A percentile compares a stretch with the other conserved stretches of the same genome.
These are phyloP conservation scores for Choiromyces venosus DNA, from an alignment of 495 filamentous ascomycete species.

Conservation along the genomic window DNA sequence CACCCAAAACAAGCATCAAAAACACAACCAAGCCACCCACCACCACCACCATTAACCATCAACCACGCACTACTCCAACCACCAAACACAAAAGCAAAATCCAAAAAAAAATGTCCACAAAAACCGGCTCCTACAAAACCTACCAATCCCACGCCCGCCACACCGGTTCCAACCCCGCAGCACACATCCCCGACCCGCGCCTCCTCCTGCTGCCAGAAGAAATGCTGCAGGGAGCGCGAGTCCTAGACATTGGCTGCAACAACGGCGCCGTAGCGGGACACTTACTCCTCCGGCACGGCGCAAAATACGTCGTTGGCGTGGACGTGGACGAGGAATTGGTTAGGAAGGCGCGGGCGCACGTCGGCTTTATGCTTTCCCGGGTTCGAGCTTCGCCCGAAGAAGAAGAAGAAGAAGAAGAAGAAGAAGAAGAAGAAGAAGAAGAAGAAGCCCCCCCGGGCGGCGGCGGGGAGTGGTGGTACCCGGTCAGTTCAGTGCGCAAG, in stretches of 20 bases:
- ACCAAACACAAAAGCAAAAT: background rate
- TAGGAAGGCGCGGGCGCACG: constrained; percentile 40
- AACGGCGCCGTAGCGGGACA: constrained; percentile 43
- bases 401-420: too few relatives aligned
- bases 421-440: too few relatives aligned
- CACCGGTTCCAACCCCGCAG: constrained; percentile 33
- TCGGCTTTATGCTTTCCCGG: constrained; percentile 42
- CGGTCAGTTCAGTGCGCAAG: constrained; percentile 43
- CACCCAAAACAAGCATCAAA: background rate
- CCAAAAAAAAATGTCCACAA: background rate
- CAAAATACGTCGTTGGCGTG: constrained; percentile 41
- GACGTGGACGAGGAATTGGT: constrained; percentile 44
- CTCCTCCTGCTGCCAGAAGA: constrained; percentile 36
- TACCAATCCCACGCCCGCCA: constrained; percentile 38
- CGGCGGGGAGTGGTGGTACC: constrained; percentile 44
- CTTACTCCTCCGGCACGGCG: constrained; percentile 23
- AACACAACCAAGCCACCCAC: background rate
- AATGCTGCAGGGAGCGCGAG: constrained; percentile 37
- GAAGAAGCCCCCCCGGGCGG: too few relatives aligned
- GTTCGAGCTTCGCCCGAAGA: too few relatives aligned
- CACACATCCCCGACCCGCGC: constrained; percentile 44
- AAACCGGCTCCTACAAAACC: constrained; percentile 4
- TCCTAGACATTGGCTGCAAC: constrained; percentile 47
- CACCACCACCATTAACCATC: background rate
- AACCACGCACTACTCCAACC: background rate